Percentiles rank a stretch among this genome's conserved stretches.
Evolutionary conservation across 1,139 yeast genomes (phyloP).

Genomic region (Pichia norvegensis): DNA sequence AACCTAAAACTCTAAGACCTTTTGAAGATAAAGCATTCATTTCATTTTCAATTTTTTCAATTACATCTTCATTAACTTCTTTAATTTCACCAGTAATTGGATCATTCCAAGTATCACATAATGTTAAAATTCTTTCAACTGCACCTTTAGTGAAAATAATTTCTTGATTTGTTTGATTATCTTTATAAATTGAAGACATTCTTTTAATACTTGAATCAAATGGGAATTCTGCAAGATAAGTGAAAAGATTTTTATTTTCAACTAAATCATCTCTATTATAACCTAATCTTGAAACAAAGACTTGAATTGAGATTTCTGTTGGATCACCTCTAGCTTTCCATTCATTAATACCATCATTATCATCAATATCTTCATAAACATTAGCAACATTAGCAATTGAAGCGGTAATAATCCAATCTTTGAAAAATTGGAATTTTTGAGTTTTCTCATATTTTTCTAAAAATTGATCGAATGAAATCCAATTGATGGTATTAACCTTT

Average conservation of each 20-base stretch:
- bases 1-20: constrained; percentile 70
- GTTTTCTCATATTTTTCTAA: constrained; percentile 15
- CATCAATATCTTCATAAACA: constrained; percentile 38
- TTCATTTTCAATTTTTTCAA: constrained; percentile 41
- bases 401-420: constrained; percentile 50
- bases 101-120: constrained; percentile 52
- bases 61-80: constrained; percentile 38
- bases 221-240: constrained; percentile 60
- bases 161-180: constrained; percentile 28
- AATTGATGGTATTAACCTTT: constrained; percentile 5
- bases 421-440: constrained; percentile 28
- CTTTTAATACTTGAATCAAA: constrained; percentile 73
- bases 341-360: constrained; percentile 32
- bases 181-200: constrained; percentile 57
- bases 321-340: constrained; percentile 86
- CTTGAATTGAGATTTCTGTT: constrained; percentile 77
- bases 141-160: constrained; percentile 67
- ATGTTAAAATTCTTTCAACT: constrained; percentile 58
- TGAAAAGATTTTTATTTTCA: constrained; percentile 29
- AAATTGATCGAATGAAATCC: constrained; percentile 22
- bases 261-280: constrained; percentile 39
- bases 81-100: constrained; percentile 28
- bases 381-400: constrained; percentile 69
- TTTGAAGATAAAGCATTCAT: constrained; percentile 58
- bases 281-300: constrained; percentile 53